Conservation (phyloP, 176 grass and related monocot genomes). For the Musa beccarii region DNA sequence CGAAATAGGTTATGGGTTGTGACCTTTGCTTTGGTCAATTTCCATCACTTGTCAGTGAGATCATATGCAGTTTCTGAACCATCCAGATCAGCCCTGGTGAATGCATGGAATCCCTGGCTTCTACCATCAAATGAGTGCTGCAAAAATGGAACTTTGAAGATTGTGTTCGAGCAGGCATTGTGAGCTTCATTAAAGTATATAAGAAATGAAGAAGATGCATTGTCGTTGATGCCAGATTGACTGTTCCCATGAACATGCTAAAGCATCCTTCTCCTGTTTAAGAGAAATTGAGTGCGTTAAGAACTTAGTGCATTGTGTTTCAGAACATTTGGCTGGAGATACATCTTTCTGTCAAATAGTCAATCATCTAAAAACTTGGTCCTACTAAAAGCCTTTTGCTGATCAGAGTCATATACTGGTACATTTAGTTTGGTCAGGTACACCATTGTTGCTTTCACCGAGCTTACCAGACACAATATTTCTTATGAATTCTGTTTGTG, state of each 20-base stretch:
- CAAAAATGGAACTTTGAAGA: neutral
- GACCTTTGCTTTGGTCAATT: neutral
- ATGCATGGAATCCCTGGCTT: too few species aligned
- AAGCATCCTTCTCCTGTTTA: neutral
- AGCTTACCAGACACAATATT: neutral
- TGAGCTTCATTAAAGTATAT: neutral
- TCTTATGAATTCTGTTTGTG: neutral
- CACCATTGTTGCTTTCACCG: neutral
- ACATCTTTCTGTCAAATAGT: neutral
- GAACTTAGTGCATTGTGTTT: neutral
- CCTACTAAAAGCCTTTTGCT: too few species aligned
- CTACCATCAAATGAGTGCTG: too few species aligned
- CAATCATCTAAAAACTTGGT: too few species aligned
- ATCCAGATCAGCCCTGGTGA: too few species aligned
- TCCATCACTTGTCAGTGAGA: too few species aligned
- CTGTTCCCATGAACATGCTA: too few species aligned
- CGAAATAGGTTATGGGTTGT: neutral
- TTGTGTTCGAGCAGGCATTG: neutral
- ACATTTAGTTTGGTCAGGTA: too few species aligned
- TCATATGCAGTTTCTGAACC: too few species aligned
- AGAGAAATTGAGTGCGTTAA: neutral
- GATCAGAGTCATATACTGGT: too few species aligned
- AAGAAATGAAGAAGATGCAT: neutral
- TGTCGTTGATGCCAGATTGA: neutral
- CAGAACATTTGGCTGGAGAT: neutral